Evolutionary conservation across 495 filamentous ascomycete species (phyloP), one percentile per base, ranked within the genome.

Genomic region (Oidiodendron maius): DNA sequence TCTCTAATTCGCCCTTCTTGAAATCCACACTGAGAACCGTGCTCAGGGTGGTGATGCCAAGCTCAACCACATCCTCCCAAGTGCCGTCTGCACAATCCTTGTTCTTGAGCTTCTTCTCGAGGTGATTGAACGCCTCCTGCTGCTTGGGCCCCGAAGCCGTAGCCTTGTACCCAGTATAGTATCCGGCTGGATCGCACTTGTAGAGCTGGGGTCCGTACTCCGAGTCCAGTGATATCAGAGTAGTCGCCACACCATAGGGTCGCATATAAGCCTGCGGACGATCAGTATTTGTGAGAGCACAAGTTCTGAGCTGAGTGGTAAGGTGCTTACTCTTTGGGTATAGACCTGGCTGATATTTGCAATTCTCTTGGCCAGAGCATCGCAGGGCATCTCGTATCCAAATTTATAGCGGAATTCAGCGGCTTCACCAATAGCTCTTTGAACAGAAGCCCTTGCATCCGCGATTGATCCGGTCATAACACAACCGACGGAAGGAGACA

Each of bases 101-200:
- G 82, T 95, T 95, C 81, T 97, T 97, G 71, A 98, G 82, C 79
- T 95, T 96, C 85, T 96, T 96, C 80, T 98, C 93, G 44, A 98
- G 75, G 62, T 90, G 84, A 65, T 97, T 98, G 62, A 96, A 80
- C 55, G 93, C 93, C 76, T 98, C 93, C 66, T 98, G 93, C 63
- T 95, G 89, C 71, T 98, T 98, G 40, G 93, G 93, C 4, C 93
- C 93, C 2, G 93, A 90, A 38, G 93, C 88, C 9, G 93, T 96
- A 44, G 89, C 93, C 75, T 97, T 98, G 81, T 95, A 98, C 41
- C 93, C 93, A 44, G 89, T 86, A 63, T 91, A 97, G 74, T 98
- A 98, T 16, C 93, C 93, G 42, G 93, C 93, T 21, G 93, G 93
- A 65, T 98, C 93, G 64, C 89, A 96, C 70, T 97, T 98, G 83